These are phyloP conservation scores for Penicillium cosmopolitanum DNA, from an alignment of 495 filamentous ascomycete genomes.

Conservation along the genomic window DNA sequence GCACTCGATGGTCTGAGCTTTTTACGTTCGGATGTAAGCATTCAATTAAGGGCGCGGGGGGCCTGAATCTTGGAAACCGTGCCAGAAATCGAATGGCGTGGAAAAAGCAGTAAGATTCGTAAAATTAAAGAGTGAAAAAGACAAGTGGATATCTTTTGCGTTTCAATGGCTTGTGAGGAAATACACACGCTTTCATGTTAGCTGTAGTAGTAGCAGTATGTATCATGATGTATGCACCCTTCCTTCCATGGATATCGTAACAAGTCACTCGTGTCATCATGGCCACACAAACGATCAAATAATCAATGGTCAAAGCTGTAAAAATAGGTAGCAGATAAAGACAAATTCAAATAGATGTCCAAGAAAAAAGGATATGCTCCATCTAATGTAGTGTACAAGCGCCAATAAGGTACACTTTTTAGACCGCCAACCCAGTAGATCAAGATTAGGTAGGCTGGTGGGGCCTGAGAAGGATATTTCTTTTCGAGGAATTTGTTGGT, in stretches of 20 bases:
- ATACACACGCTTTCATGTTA: too few species aligned
- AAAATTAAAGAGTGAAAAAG: not conserved
- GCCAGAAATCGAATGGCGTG: not conserved
- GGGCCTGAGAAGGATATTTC: not conserved
- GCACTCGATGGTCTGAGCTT: not conserved
- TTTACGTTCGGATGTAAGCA: not conserved
- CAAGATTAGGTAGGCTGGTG: not conserved
- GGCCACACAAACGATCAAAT: not conserved
- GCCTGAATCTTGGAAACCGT: not conserved
- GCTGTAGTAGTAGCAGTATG: too few species aligned
- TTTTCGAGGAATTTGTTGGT: not conserved
- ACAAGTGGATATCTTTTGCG: not conserved
- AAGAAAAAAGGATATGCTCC: not conserved
- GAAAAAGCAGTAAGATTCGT: not conserved
- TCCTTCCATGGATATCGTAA: not conserved
- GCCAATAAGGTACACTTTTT: slow-evolving; percentile 1
- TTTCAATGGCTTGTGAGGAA: not conserved
- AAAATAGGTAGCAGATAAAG: not conserved
- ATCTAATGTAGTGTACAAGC: slow-evolving; percentile 7
- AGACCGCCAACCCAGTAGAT: not conserved
- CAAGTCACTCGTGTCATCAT: not conserved
- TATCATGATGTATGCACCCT: too few species aligned
- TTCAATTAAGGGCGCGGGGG: not conserved
- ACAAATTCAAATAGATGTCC: not conserved
- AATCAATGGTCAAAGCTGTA: not conserved